Conservation (phyloP, 192 early-diverging fungal species). For the Backusella morwellensis region DNA sequence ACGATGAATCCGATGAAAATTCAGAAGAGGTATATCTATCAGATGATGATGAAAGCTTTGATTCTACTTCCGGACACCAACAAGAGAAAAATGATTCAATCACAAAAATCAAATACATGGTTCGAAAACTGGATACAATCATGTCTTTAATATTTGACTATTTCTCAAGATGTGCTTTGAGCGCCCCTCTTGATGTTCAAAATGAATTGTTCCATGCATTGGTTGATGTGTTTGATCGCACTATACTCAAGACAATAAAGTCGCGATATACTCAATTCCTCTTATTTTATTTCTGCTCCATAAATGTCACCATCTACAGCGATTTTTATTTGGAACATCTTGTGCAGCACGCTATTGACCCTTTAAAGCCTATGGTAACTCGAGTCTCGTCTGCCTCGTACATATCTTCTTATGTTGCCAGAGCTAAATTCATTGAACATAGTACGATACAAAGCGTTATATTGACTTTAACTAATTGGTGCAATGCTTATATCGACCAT, state of each 20-base stretch:
- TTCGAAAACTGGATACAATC: conserved; percentile 73
- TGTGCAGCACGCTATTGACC: conserved; percentile 56
- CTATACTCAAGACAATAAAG: conserved; percentile 82
- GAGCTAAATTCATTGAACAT: conserved; percentile 76
- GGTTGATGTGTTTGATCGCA: conserved; percentile 76
- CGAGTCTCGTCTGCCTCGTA: conserved; percentile 83
- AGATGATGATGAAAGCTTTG: conserved; percentile 10
- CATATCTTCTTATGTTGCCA: conserved; percentile 82
- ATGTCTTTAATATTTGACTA: conserved; percentile 66
- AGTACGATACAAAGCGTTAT: conserved; percentile 63
- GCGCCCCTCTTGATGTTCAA: conserved; percentile 26
- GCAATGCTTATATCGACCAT: conserved; percentile 63
- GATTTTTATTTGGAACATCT: conserved; percentile 81
- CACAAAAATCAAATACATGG: conserved; percentile 49
- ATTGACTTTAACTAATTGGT: conserved; percentile 67
- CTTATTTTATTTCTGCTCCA: conserved; percentile 77
- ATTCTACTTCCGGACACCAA: conserved; percentile 30
- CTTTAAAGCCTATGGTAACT: conserved; percentile 58
- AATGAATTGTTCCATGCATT: conserved; percentile 65
- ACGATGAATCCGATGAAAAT: conserved; percentile 33
- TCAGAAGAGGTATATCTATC: conserved; percentile 24
- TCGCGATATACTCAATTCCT: conserved; percentile 92
- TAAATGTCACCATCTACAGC: conserved; percentile 58
- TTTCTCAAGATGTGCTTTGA: conserved; percentile 36
- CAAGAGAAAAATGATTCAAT: conserved; percentile 31